Conservation (phyloP, 2,329 filamentous ascomycete species). For the Colletotrichum sp. region DNA sequence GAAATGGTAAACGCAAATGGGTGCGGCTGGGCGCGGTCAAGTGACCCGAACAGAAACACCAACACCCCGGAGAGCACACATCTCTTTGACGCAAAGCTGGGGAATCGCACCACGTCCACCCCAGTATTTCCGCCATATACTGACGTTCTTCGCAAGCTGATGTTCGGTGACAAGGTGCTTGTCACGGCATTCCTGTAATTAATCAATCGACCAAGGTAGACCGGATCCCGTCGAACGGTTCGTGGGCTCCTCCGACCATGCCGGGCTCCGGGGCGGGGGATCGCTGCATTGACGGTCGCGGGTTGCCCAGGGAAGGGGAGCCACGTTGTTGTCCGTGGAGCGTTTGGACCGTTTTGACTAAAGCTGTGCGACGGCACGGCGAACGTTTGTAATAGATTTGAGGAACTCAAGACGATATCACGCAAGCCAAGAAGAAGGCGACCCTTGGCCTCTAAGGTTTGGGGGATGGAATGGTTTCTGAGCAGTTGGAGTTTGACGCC, state of each 20-base stretch:
- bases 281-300: background rate
- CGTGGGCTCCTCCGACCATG: background rate
- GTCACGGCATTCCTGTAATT: background rate
- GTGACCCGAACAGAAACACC: slow-evolving; percentile 1
- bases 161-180: background rate
- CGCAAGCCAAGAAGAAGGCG: background rate
- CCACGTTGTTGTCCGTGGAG: background rate
- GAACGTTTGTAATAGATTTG: background rate
- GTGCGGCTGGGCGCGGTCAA: slow-evolving; percentile 2
- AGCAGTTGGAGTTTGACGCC: background rate
- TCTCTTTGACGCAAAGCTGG: background rate
- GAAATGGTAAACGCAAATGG: too few species aligned
- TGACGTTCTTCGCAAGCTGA: background rate
- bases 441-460: background rate
- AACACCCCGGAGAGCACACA: background rate
- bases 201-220: background rate
- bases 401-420: background rate
- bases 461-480: background rate
- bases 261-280: background rate
- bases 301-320: background rate
- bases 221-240: background rate
- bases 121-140: background rate
- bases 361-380: background rate
- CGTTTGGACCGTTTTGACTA: background rate
- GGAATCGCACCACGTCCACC: background rate